Evolutionary conservation across 768 basidiomycete species (phyloP).

Genomic region (Lenzites betulinus): DNA sequence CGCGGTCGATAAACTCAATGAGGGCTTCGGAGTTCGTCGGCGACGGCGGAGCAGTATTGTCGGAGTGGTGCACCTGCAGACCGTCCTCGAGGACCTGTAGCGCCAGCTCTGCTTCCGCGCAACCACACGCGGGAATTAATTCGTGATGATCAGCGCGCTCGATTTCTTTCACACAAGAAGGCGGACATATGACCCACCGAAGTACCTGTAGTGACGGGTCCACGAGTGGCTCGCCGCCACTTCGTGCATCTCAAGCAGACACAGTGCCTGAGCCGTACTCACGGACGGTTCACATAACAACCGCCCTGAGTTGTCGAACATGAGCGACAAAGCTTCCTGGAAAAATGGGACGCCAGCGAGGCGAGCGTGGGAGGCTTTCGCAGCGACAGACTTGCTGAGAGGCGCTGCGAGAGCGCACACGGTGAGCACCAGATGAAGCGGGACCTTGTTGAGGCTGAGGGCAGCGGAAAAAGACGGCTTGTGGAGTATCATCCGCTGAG

Average conservation of each 20-base stretch:
- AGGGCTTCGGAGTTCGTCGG: constrained; percentile 56
- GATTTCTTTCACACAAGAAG: not conserved
- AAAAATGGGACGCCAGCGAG: constrained; percentile 42
- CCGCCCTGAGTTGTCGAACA: constrained; percentile 72
- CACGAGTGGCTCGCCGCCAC: constrained; percentile 34
- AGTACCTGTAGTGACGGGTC: constrained; percentile 41
- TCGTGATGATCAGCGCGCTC: constrained; percentile 5
- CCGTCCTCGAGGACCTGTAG: constrained; percentile 67
- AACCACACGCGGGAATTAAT: not conserved
- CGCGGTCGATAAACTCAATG: constrained; percentile 61
- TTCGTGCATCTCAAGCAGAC: constrained; percentile 69
- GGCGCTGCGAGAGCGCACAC: constrained; percentile 81
- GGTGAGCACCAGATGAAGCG: constrained; percentile 68
- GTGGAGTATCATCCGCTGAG: constrained; percentile 74
- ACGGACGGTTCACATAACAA: constrained; percentile 65
- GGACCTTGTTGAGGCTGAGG: constrained; percentile 67
- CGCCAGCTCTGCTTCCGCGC: constrained; percentile 51
- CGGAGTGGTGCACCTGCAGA: constrained; percentile 64
- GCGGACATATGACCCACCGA: constrained; percentile 41
- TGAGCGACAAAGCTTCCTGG: constrained; percentile 61
- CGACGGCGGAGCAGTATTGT: constrained; percentile 50
- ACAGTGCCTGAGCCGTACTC: constrained; percentile 73
- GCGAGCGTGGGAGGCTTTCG: constrained; percentile 51
- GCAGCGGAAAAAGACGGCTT: constrained; percentile 73
- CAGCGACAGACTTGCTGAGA: constrained; percentile 63